A percentile compares a stretch with the other conserved stretches of the same genome.
phyloP scores from a whole-genome alignment of 2,329 filamentous ascomycete genomes.

The Fusarium sp. region DNA sequence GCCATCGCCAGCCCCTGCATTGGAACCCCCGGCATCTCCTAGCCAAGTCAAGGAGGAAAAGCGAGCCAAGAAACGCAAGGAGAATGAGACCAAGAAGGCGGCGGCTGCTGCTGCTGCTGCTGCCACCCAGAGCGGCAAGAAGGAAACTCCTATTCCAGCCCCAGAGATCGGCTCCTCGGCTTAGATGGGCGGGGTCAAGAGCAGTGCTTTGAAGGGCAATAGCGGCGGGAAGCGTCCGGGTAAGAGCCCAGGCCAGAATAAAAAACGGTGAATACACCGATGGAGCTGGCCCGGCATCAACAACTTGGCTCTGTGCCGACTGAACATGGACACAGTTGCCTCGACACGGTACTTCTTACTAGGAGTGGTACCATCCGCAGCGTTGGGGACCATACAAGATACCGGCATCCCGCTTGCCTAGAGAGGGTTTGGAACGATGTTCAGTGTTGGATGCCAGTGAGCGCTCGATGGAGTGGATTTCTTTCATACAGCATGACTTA shows the following conservation, averaged over 20 bases:
- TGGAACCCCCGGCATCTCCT: constrained; percentile 38
- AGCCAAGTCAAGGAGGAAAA: constrained; percentile 47
- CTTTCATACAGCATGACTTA: constrained; percentile 30
- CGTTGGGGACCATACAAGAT: not conserved
- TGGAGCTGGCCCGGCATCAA: too few species aligned
- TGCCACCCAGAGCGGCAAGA: constrained; percentile 44
- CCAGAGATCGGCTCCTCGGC: constrained; percentile 41
- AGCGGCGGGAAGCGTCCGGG: not conserved
- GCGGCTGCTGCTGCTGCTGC: constrained; percentile 13
- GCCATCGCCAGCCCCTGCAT: constrained; percentile 45
- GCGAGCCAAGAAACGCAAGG: constrained; percentile 52
- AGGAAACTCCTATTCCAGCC: constrained; percentile 48
- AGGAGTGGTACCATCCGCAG: too few species aligned
- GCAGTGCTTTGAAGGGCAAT: constrained; percentile 12
- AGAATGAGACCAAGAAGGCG: constrained; percentile 44
- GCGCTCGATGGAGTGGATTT: constrained; percentile 20
- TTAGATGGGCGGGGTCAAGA: constrained; percentile 39
- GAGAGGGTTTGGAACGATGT: not conserved
- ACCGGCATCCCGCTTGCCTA: not conserved
- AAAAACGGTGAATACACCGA: not conserved
- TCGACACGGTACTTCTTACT: too few species aligned
- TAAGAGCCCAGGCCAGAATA: not conserved
- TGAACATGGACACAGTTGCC: too few species aligned
- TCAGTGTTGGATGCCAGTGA: constrained; percentile 10
- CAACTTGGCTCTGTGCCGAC: not conserved